These are phyloP conservation scores for Laburnicola sp. DNA, from an alignment of 2,329 filamentous ascomycete genomes.

Conservation along the genomic window DNA sequence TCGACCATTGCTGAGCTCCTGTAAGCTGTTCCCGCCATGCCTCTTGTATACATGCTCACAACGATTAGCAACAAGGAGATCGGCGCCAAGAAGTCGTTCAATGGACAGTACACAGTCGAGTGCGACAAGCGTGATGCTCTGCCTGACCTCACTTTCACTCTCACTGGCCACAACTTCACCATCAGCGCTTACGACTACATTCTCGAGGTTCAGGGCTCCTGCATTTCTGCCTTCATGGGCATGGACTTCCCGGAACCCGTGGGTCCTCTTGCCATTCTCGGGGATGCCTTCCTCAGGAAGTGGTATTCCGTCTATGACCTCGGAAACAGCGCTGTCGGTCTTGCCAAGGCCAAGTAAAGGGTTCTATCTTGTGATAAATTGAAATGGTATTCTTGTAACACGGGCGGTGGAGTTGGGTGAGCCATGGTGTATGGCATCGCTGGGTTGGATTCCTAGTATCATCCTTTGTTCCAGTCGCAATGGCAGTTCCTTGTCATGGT, in stretches of 20 bases:
- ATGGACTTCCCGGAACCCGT: slow-evolving; percentile 83
- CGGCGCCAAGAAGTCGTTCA: slow-evolving; percentile 95
- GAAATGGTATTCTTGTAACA: neutral
- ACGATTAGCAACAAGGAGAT: slow-evolving; percentile 79
- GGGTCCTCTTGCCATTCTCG: slow-evolving; percentile 91
- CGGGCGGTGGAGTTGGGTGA: slow-evolving; percentile 7
- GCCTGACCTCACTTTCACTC: slow-evolving; percentile 87
- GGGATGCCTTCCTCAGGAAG: slow-evolving; percentile 78
- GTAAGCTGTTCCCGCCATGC: slow-evolving; percentile 46
- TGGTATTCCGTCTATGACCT: slow-evolving; percentile 98
- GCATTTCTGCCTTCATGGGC: slow-evolving; percentile 96
- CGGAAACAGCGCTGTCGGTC: slow-evolving; percentile 82
- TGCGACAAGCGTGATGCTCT: slow-evolving; percentile 81
- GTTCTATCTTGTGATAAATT: neutral
- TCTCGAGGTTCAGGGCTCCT: slow-evolving; percentile 90
- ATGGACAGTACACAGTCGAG: slow-evolving; percentile 94
- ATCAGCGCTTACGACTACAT: slow-evolving; percentile 92
- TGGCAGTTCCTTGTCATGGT: neutral
- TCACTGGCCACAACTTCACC: slow-evolving; percentile 90
- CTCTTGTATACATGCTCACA: slow-evolving; percentile 18
- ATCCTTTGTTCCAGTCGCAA: slow-evolving; percentile 3
- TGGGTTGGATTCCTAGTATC: slow-evolving; percentile 30
- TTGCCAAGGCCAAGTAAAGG: slow-evolving; percentile 77
- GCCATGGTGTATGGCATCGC: slow-evolving; percentile 10
- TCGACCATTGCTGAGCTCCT: slow-evolving; percentile 89